These are phyloP conservation scores for Fusarium nelsonii DNA, from an alignment of 2,329 filamentous ascomycete genomes.

Conservation along the genomic window DNA sequence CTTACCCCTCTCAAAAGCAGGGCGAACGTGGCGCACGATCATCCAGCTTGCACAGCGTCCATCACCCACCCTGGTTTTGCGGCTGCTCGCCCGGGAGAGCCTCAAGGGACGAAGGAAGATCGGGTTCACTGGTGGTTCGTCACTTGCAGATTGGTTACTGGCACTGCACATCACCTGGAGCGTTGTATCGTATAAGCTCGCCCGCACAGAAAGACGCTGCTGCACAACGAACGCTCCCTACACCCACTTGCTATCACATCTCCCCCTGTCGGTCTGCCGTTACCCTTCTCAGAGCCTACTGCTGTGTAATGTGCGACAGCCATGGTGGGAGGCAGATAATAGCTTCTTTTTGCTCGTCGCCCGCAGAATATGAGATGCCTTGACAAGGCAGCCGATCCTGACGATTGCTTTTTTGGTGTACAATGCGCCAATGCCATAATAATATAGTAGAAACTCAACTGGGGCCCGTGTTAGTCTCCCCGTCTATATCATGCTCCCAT, in stretches of 20 bases:
- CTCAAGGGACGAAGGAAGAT: constrained; percentile 33
- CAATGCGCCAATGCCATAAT: constrained; percentile 18
- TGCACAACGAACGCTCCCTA: constrained; percentile 29
- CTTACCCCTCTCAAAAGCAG: constrained; percentile 40
- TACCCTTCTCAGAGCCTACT: constrained; percentile 23
- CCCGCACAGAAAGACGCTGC: constrained; percentile 19
- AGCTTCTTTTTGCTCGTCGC: constrained; percentile 38
- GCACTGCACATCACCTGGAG: constrained; percentile 21
- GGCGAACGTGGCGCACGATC: constrained; percentile 46
- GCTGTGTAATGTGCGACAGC: constrained; percentile 43
- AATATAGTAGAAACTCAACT: constrained; percentile 8
- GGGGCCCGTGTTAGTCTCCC: constrained; percentile 11
- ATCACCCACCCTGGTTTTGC: neutral
- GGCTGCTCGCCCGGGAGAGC: constrained; percentile 35
- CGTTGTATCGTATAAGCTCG: constrained; percentile 35
- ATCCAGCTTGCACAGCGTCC: constrained; percentile 43
- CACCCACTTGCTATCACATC: constrained; percentile 26
- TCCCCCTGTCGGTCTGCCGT: constrained; percentile 29
- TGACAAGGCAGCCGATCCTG: constrained; percentile 35
- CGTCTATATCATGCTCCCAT: constrained; percentile 40
- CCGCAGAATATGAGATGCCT: constrained; percentile 44
- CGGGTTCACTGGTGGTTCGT: constrained; percentile 24
- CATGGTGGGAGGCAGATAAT: constrained; percentile 18
- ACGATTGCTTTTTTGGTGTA: constrained; percentile 16
- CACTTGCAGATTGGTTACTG: constrained; percentile 10